phyloP scores from a whole-genome alignment of 495 filamentous ascomycete genomes.

The Clohesyomyces aquaticus region DNA sequence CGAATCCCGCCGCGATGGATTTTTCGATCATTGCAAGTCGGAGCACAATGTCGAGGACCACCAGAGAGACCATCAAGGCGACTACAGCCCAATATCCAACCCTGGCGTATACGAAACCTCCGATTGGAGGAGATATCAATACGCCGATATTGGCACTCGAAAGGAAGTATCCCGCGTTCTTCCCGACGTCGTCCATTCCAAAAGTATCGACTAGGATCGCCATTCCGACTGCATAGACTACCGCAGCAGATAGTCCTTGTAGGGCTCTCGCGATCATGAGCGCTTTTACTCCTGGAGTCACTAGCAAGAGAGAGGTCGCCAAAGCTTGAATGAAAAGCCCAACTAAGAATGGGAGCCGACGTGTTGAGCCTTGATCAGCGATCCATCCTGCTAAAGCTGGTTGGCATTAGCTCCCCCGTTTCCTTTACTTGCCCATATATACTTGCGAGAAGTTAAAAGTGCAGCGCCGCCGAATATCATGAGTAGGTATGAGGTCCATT shows the following conservation, averaged over 20 bases:
- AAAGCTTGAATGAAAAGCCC: slow-evolving; percentile 10
- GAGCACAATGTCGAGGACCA: slow-evolving; percentile 17
- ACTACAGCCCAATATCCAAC: slow-evolving; percentile 18
- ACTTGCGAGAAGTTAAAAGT: slow-evolving; percentile 13
- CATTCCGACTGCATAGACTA: slow-evolving; percentile 36
- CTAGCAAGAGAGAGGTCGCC: slow-evolving; percentile 5
- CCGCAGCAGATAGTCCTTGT: slow-evolving; percentile 39
- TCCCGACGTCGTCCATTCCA: slow-evolving; percentile 35
- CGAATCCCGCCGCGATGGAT: background rate
- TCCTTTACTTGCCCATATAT: background rate
- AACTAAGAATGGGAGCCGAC: slow-evolving; percentile 11
- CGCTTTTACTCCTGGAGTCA: slow-evolving; percentile 12
- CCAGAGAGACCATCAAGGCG: slow-evolving; percentile 9
- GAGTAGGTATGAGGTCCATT: slow-evolving; percentile 13
- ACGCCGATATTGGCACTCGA: slow-evolving; percentile 8
- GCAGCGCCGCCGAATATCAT: slow-evolving; percentile 5
- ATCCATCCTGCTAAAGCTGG: slow-evolving; percentile 18
- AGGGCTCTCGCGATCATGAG: slow-evolving; percentile 35
- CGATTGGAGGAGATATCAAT: slow-evolving; percentile 14
- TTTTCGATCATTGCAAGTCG: slow-evolving; percentile 17
- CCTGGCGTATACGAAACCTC: slow-evolving; percentile 16
- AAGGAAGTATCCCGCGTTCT: slow-evolving; percentile 36
- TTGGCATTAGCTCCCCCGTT: background rate
- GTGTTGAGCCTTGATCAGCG: background rate
- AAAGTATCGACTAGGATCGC: slow-evolving; percentile 38